Conservation (phyloP, 495 filamentous ascomycete species). For the Lophiostoma macrostomum region DNA sequence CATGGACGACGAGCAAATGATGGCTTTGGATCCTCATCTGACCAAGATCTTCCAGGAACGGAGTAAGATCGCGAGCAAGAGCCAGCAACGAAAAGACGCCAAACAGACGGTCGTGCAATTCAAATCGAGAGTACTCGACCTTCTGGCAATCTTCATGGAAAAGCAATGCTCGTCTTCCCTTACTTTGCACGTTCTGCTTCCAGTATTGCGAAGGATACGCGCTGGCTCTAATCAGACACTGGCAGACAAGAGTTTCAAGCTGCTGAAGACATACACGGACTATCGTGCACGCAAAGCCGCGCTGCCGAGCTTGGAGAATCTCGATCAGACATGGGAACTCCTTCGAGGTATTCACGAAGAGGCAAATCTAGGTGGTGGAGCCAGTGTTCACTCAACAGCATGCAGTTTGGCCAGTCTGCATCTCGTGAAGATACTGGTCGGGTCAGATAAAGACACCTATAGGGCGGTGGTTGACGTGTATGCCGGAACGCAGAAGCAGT, state of each 20-base stretch:
- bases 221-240: conserved; percentile 68
- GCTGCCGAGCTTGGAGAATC: conserved; percentile 39
- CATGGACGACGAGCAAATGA: conserved; percentile 90
- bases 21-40: conserved; percentile 77
- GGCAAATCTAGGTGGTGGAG: conserved; percentile 58
- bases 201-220: conserved; percentile 57
- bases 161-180: conserved; percentile 65
- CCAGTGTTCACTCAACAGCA: conserved; percentile 52
- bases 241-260: conserved; percentile 63
- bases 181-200: conserved; percentile 65
- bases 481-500: conserved; percentile 52
- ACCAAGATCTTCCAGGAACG: conserved; percentile 78
- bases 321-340: conserved; percentile 47
- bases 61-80: conserved; percentile 57
- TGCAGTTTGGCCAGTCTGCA: conserved; percentile 64
- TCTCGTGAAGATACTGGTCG: conserved; percentile 58
- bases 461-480: conserved; percentile 56
- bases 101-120: conserved; percentile 90
- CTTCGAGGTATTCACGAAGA: conserved; percentile 69
- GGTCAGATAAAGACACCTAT: conserved; percentile 49
- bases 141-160: conserved; percentile 82
- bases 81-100: conserved; percentile 78
- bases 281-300: conserved; percentile 56
- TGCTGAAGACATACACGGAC: conserved; percentile 70
- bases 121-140: conserved; percentile 87